Conservation (phyloP, 2,329 filamentous ascomycete species). For the Sarocladium oryzae region DNA sequence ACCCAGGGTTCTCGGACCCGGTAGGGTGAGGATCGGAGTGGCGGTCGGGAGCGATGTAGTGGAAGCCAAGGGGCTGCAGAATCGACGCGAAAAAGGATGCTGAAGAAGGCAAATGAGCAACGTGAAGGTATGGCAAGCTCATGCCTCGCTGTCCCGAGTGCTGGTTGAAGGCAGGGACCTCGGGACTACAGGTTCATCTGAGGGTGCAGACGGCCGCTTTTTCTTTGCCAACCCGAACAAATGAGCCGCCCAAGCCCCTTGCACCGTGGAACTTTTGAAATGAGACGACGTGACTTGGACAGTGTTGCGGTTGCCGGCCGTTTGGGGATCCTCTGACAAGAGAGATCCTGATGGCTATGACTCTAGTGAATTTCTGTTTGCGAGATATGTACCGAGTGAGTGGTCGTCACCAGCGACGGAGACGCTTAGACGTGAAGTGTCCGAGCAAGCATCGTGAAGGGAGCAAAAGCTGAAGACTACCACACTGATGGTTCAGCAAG, state of each 20-base stretch:
- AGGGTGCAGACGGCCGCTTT: not conserved
- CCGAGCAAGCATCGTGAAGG: not conserved
- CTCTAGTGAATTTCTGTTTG: too few relatives aligned
- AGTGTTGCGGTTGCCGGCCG: too few relatives aligned
- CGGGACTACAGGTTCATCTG: not conserved
- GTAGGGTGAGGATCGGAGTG: not conserved
- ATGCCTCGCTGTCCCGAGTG: constrained; percentile 1
- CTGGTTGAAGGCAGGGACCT: not conserved
- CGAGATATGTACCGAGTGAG: too few relatives aligned
- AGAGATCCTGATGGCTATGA: too few relatives aligned
- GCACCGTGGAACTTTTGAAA: too few relatives aligned
- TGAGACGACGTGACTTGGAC: too few relatives aligned
- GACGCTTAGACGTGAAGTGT: not conserved
- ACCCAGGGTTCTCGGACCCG: not conserved
- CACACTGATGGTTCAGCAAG: not conserved
- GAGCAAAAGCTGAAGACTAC: not conserved
- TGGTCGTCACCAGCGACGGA: not conserved
- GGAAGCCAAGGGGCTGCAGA: constrained; percentile 70
- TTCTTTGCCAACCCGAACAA: too few relatives aligned
- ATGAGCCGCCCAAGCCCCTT: too few relatives aligned
- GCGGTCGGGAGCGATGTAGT: constrained; percentile 37
- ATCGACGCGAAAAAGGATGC: constrained; percentile 79
- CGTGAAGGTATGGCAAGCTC: constrained; percentile 48
- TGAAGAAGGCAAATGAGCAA: constrained; percentile 71
- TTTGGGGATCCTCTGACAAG: too few relatives aligned